These are phyloP conservation scores for Hypholoma fasciculare DNA, from an alignment of 768 basidiomycete genomes.

Conservation along the genomic window DNA sequence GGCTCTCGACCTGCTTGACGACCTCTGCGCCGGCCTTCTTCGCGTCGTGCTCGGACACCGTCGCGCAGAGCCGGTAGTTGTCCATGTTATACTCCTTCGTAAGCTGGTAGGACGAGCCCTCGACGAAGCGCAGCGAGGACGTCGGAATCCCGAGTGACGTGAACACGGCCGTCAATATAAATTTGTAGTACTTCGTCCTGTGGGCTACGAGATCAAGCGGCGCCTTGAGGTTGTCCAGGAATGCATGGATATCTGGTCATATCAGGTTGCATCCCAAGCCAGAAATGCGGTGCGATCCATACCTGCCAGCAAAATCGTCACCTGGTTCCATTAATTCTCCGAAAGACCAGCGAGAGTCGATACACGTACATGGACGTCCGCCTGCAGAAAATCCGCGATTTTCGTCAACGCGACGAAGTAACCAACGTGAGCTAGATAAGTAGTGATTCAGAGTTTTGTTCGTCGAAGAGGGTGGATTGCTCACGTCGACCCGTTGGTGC, in stretches of 20 bases:
- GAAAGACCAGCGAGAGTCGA: conserved; percentile 11
- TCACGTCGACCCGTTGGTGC: conserved; percentile 93
- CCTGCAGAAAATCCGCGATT: conserved; percentile 93
- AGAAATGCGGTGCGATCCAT: background rate
- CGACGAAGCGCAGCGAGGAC: conserved; percentile 78
- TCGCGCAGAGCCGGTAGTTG: conserved; percentile 90
- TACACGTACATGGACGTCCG: conserved; percentile 74
- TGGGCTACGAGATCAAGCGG: conserved; percentile 88
- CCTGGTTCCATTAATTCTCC: conserved; percentile 34
- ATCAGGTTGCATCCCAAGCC: no score
- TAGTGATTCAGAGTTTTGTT: background rate
- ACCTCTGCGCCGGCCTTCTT: conserved; percentile 99
- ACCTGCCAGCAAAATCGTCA: conserved; percentile 84
- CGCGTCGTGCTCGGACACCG: conserved; percentile 93
- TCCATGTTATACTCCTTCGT: conserved; percentile 91
- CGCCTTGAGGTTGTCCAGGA: conserved; percentile 96
- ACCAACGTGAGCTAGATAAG: conserved; percentile 81
- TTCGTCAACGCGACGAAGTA: conserved; percentile 96
- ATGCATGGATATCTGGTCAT: conserved; percentile 86
- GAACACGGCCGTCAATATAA: conserved; percentile 81
- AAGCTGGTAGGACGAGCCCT: conserved; percentile 93
- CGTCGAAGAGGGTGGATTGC: background rate
- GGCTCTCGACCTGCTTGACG: conserved; percentile 95
- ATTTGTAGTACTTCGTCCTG: conserved; percentile 89
- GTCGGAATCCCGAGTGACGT: conserved; percentile 88